These are phyloP conservation scores for Ganoderma sp. DNA, from an alignment of 1,284 basidiomycete species.

Conservation along the genomic window DNA sequence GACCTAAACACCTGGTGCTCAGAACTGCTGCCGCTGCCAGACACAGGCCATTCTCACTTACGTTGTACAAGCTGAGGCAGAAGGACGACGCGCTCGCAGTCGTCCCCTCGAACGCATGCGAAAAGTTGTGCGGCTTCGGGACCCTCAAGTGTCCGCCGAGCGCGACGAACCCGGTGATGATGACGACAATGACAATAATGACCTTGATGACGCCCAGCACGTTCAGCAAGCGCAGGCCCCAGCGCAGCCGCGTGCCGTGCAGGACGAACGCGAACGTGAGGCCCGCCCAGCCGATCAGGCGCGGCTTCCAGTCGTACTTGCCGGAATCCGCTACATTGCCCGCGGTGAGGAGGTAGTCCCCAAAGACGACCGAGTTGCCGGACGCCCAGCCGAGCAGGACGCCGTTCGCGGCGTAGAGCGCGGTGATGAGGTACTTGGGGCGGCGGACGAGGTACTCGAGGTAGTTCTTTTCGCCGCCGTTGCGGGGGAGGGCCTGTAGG, in stretches of 20 bases:
- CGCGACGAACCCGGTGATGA: conserved; percentile 51
- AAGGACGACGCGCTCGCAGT: conserved; percentile 59
- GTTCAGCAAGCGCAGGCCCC: conserved; percentile 68
- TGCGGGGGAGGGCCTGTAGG: conserved; percentile 34
- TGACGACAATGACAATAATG: conserved; percentile 56
- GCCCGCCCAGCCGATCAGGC: conserved; percentile 47
- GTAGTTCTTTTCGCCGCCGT: conserved; percentile 58
- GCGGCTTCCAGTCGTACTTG: conserved; percentile 27
- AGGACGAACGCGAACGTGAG: conserved; percentile 58
- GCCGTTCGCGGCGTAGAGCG: conserved; percentile 29
- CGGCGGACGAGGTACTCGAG: conserved; percentile 20
- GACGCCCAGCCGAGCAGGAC: conserved; percentile 53
- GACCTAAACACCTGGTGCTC: conserved; percentile 31
- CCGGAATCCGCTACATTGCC: conserved; percentile 1
- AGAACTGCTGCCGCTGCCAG: no score
- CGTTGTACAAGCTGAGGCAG: conserved; percentile 63
- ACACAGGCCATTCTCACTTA: no score
- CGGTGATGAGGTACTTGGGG: conserved; percentile 19
- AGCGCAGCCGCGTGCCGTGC: conserved; percentile 50
- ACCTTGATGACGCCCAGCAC: conserved; percentile 64
- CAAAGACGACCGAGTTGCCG: conserved; percentile 60
- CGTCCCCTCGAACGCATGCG: conserved; percentile 49
- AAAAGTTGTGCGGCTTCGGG: conserved; percentile 52
- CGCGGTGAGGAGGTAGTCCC: conserved; percentile 57
- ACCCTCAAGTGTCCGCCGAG: conserved; percentile 50